These are phyloP conservation scores for Niebla homalea DNA, from an alignment of 495 filamentous ascomycete genomes.

Conservation along the genomic window DNA sequence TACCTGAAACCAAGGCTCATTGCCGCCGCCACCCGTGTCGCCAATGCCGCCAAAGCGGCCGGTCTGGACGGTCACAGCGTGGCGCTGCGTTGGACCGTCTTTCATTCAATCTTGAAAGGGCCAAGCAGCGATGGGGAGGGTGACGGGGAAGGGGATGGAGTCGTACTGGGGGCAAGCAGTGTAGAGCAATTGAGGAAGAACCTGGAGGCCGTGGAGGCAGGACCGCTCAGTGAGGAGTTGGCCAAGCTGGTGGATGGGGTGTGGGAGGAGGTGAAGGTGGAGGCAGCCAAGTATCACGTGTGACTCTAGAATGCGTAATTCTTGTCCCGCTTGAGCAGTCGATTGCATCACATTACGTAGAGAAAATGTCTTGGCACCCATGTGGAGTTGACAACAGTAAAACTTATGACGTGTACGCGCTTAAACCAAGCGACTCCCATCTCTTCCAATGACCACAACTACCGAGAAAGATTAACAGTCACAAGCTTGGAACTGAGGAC, in stretches of 20 bases:
- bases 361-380: too few relatives aligned
- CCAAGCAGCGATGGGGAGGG: too few relatives aligned
- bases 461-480: too few relatives aligned
- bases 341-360: too few relatives aligned
- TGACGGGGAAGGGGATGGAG: constrained; percentile 20
- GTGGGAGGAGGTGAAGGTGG: constrained; percentile 3
- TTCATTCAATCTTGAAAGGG: constrained; percentile 14
- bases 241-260: constrained; percentile 16
- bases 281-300: background rate
- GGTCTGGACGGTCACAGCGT: constrained; percentile 23
- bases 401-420: too few relatives aligned
- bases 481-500: too few relatives aligned
- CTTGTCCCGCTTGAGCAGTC: too few relatives aligned
- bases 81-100: constrained; percentile 28
- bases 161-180: constrained; percentile 31
- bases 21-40: background rate
- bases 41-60: constrained; percentile 11
- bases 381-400: too few relatives aligned
- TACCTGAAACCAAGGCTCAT: background rate
- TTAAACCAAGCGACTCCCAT: too few relatives aligned
- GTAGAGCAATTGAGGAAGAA: constrained; percentile 23
- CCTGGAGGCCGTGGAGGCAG: constrained; percentile 26
- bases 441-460: too few relatives aligned
- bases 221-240: constrained; percentile 27
- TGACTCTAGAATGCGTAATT: too few relatives aligned